phyloP scores from a whole-genome alignment of 345 rosid genomes.

The Lenwebbia sp. region DNA sequence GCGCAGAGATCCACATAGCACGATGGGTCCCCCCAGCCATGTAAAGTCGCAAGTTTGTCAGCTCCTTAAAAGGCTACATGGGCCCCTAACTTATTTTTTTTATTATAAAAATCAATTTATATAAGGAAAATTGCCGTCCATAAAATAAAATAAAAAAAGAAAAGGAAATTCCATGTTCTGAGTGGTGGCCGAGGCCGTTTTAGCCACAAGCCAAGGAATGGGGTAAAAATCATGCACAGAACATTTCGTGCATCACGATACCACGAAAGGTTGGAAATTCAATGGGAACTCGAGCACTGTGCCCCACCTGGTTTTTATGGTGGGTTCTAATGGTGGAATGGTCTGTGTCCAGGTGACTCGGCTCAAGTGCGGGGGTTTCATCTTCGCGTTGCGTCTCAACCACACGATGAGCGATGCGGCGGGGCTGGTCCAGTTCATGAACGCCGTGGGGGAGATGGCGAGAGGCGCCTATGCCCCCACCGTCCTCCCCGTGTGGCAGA shows the following conservation, averaged over 20 bases:
- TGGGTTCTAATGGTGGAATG: background rate
- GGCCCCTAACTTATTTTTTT: background rate
- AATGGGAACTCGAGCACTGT: background rate
- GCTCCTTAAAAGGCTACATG: background rate
- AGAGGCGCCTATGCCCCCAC: constrained; percentile 24
- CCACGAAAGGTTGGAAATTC: background rate
- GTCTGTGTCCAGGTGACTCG: background rate
- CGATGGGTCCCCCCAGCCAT: background rate
- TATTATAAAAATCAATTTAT: background rate
- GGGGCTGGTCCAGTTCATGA: constrained; percentile 30
- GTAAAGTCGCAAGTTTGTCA: background rate
- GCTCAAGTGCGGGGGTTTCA: constrained; percentile 5
- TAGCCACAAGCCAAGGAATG: background rate
- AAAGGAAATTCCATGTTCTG: background rate
- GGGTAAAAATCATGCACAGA: background rate
- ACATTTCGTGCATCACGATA: background rate
- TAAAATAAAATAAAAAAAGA: background rate
- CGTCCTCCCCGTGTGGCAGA: constrained; percentile 31
- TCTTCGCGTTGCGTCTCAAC: constrained; percentile 3
- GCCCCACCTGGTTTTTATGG: background rate
- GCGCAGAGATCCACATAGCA: background rate
- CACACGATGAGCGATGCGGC: constrained; percentile 40
- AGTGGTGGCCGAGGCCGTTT: background rate
- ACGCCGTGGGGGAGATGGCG: constrained; percentile 33
- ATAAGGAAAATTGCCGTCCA: background rate